phyloP scores from a whole-genome alignment of 2,329 filamentous ascomycete genomes.

The Ceratocystis cacaofunesta region DNA sequence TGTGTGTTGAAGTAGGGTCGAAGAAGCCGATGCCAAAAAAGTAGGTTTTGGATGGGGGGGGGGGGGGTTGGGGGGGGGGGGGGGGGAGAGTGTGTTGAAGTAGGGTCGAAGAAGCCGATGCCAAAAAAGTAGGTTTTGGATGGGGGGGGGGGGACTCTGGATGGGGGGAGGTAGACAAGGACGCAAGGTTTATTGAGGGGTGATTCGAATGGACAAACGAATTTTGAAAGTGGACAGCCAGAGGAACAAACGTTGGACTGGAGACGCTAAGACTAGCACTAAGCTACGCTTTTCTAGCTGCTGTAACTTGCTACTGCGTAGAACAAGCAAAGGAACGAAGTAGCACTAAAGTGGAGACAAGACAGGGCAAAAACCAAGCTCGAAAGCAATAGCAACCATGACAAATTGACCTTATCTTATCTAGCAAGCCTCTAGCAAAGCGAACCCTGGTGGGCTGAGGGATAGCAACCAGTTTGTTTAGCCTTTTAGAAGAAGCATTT shows the following conservation, averaged over 20 bases:
- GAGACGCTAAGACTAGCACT: neutral
- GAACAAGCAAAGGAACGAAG: neutral
- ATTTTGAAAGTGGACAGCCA: slow-evolving; percentile 1
- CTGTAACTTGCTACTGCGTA: neutral
- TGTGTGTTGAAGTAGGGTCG: neutral
- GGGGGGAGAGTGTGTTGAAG: neutral
- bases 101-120: neutral
- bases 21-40: neutral
- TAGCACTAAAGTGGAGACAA: slow-evolving; percentile 1
- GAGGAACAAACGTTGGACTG: neutral
- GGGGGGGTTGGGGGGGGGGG: no score
- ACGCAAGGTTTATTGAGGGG: slow-evolving; percentile 9
- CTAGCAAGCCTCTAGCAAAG: neutral
- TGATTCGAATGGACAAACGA: slow-evolving; percentile 2
- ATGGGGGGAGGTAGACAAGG: neutral
- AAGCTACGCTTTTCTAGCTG: neutral
- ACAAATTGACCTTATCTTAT: neutral
- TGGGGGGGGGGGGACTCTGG: neutral
- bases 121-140: neutral
- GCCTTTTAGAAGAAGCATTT: neutral
- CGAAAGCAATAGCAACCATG: neutral
- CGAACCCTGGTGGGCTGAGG: neutral
- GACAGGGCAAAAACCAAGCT: neutral
- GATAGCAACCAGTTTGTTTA: neutral
- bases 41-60: neutral